Percentiles rank a stretch among this genome's conserved stretches.
phyloP scores from a whole-genome alignment of 73 alveolate genomes.

The Uronychia setigera region DNA sequence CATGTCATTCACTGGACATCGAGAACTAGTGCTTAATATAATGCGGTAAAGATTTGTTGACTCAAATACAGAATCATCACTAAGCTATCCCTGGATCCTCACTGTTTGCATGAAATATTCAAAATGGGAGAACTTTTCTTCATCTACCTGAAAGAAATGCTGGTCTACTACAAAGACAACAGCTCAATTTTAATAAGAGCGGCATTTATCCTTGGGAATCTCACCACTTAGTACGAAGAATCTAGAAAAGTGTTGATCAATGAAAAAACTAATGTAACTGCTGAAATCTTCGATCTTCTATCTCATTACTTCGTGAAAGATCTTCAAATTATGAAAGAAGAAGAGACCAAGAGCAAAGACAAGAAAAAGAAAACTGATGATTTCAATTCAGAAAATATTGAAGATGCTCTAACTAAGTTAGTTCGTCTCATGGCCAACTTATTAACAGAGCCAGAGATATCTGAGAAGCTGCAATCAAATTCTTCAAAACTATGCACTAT shows the following conservation, averaged over 20 bases:
- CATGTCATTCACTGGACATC: constrained; percentile 32
- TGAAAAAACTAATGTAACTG: neutral
- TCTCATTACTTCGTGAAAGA: constrained; percentile 27
- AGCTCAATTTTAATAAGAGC: constrained; percentile 32
- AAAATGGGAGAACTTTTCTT: constrained; percentile 7
- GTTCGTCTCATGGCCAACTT: constrained; percentile 70
- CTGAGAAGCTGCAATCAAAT: constrained; percentile 8
- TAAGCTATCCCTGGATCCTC: constrained; percentile 56
- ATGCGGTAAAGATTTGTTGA: too few species aligned
- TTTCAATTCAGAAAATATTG: constrained; percentile 30
- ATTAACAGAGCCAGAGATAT: constrained; percentile 54
- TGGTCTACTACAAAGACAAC: neutral
- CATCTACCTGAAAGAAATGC: neutral
- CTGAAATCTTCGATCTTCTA: constrained; percentile 2
- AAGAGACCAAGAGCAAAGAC: neutral
- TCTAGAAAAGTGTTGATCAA: constrained; percentile 38
- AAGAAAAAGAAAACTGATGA: neutral
- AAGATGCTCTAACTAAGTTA: constrained; percentile 64
- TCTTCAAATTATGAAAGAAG: neutral
- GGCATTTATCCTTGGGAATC: constrained; percentile 72
- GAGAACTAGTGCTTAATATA: constrained; percentile 54
- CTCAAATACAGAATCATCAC: too few species aligned
- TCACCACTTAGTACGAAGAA: constrained; percentile 64
- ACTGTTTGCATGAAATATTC: constrained; percentile 25
- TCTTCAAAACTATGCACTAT: constrained; percentile 32